A percentile compares a stretch with the other conserved stretches of the same genome.
Evolutionary conservation across 805 yeast genomes (phyloP).

Genomic region (Yamadazyma scolyti): DNA sequence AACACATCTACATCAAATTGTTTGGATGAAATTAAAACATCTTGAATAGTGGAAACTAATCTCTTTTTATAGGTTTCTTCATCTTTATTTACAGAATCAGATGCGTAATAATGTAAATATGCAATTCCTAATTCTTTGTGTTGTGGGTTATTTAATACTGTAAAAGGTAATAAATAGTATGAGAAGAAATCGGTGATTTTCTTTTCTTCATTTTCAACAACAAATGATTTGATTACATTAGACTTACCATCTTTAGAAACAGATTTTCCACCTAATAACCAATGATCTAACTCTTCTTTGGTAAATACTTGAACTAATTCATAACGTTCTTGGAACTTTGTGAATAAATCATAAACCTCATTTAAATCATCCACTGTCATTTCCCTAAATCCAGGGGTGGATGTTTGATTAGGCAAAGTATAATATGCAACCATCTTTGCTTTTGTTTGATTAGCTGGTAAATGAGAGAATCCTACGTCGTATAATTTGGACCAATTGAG

Average conservation of each 20-base stretch:
- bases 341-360: slow-evolving; percentile 56
- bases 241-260: slow-evolving; percentile 15
- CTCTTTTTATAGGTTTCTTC: slow-evolving; percentile 51
- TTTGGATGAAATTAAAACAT: slow-evolving; percentile 75
- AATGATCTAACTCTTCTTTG: slow-evolving; percentile 71
- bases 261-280: slow-evolving; percentile 59
- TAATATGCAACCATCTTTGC: slow-evolving; percentile 62
- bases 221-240: slow-evolving; percentile 72
- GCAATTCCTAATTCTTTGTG: slow-evolving; percentile 79
- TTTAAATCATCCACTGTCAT: slow-evolving; percentile 61
- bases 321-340: slow-evolving; percentile 61
- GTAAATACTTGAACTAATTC: slow-evolving; percentile 69
- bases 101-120: slow-evolving; percentile 84
- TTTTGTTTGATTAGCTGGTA: slow-evolving; percentile 69
- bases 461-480: slow-evolving; percentile 84
- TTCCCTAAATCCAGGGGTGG: slow-evolving; percentile 51
- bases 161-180: slow-evolving; percentile 83
- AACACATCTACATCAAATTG: slow-evolving; percentile 76
- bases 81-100: slow-evolving; percentile 52
- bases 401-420: slow-evolving; percentile 50
- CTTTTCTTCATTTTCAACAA: slow-evolving; percentile 62
- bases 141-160: slow-evolving; percentile 63
- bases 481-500: slow-evolving; percentile 85
- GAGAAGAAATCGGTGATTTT: slow-evolving; percentile 85
- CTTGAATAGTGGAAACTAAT: slow-evolving; percentile 58